Base-by-base conservation (phyloP, 768 basidiomycete genomes). In the Suillus subluteus region DNA sequence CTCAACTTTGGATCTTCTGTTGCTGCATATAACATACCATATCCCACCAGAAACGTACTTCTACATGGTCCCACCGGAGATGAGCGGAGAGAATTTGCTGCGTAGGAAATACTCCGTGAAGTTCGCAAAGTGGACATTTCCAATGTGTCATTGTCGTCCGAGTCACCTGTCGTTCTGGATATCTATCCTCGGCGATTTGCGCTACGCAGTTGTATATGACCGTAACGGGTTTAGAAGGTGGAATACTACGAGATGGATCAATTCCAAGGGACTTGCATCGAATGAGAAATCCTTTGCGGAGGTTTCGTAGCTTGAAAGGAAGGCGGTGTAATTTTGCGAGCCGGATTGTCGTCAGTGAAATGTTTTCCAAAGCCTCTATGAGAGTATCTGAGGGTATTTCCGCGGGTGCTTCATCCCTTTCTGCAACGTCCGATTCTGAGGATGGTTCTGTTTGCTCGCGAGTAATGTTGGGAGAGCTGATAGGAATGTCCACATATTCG, bases 231-330 rank as follows among this genome's bases (percentile, higher is more conserved):
- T n/a, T 67, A 50, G 11, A 41, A 4, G 70, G 75, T 46, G 63
- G 68, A 66, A 71, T 63, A 56, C 66, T 63, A 46, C 73, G 67
- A 52, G 71, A 62, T 23, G 76, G 77, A 4, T 79, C 77, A 35
- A 89, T 71, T 12, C 78, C 76, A 16, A 76, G 69, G 44, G 62
- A 67, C 37, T 63, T 68, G 71, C 88, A 90, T 26, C 79, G 79
- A 23, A 67, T 46, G n/a, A 64, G 67, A 71, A 91, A 91, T 1
- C 86, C 85, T 3, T 59, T 69, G 16, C 81, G 79, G 21, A 91
- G 70, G 68, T 85, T 86, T 13, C 86, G 84, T 35, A 73, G 77
- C 26, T 89, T 78, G 71, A 91, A 91, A 0, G 90, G 90, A 6
- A 90, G 79, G 62, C 77, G 78, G 18, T 67, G 69, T 13, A 77